These are phyloP conservation scores for Haberlea rhodopensis DNA, from an alignment of 257 asterid genomes.

Conservation along the genomic window DNA sequence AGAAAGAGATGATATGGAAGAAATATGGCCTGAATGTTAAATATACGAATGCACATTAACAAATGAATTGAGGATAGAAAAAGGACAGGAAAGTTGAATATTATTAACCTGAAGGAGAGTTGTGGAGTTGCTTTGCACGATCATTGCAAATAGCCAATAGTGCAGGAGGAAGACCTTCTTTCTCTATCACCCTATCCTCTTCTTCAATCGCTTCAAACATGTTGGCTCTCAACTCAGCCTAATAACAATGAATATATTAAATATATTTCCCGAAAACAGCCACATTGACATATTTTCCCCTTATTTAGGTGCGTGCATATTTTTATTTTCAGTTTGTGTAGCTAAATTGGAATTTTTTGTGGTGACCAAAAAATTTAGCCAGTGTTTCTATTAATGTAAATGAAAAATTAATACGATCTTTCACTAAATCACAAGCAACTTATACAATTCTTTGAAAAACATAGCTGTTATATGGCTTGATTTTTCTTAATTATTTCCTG, in stretches of 20 bases:
- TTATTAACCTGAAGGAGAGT: constrained; percentile 81
- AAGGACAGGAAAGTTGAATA: background rate
- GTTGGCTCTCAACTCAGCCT: constrained; percentile 97
- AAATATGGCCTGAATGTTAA: background rate
- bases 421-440: background rate
- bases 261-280: background rate
- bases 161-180: constrained; percentile 86
- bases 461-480: background rate
- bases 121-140: constrained; percentile 85
- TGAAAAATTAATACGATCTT: background rate
- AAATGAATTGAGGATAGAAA: background rate
- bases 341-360: background rate
- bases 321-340: background rate
- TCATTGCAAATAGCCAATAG: constrained; percentile 94
- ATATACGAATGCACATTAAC: background rate
- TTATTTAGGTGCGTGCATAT: constrained; percentile 6
- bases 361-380: background rate
- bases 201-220: constrained; percentile 96
- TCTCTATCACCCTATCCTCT: constrained; percentile 75
- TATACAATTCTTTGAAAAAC: background rate
- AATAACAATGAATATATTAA: constrained; percentile 22
- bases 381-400: background rate
- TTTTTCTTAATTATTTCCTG: background rate
- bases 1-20: constrained; percentile 1
- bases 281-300: background rate